Evolutionary conservation across 2,329 filamentous ascomycete species (phyloP), one percentile per base, ranked within the genome.

Genomic region (Alternaria triticina): DNA sequence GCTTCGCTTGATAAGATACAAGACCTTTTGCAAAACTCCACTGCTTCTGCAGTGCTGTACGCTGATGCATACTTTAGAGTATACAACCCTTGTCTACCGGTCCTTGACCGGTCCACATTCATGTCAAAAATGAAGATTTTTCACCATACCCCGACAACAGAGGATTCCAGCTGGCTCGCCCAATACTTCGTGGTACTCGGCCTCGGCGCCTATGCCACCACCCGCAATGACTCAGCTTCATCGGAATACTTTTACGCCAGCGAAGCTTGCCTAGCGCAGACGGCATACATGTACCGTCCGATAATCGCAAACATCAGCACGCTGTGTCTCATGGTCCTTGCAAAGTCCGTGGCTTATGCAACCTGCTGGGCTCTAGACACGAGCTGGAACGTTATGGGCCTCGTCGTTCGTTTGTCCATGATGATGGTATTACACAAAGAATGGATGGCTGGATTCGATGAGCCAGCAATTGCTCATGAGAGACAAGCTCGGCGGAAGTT

Each of bases 341-440:
- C 71, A 17, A 74, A 74, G 30, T 68, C 73, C 40, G 68, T 65
- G 45, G 65, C 65, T 3, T 67, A 68, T 22, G 70, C 72, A 11
- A 72, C 72, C 1, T 74, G 69, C 27, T 73, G 70, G 68, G 59
- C 64, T 11, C 43, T 72, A 2, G 72, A 74, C 23, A 63, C 72
- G 3, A 68, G 66, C 33, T 74, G 69, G 70, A 70, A 62, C 27
- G 50, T 70, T 2, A 65, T 70, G 54, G 70, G 70, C 8, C 22
- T 70, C 10, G 52, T 70, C 13, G 59, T 72, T 13, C 66, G 70
- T 13, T 49, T 73, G 5, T 67, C 68, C 3, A 65, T 73, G 54
- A 72, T 70, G 65, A 59, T 67, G 54, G 57, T 59, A 1, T 51
- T 74, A 17, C 67, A 73, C 30, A 63, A 61, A 22, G 59, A 68